A percentile compares a stretch with the other conserved stretches of the same genome.
Evolutionary conservation across 352 stramenopile species (phyloP).

Genomic region (Pythium monospermum): DNA sequence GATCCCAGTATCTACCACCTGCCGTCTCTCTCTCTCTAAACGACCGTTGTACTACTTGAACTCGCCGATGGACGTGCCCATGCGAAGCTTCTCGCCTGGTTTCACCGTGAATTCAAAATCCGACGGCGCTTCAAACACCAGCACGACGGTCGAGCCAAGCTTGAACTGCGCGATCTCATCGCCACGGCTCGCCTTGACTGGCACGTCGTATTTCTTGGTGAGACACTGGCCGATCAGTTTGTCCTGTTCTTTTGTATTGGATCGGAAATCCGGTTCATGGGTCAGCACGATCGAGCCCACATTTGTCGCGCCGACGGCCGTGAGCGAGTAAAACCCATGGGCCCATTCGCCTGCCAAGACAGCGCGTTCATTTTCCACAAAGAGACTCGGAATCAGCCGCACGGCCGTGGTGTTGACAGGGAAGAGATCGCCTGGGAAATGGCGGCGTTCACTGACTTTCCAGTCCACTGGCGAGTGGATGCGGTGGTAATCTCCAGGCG

Average conservation of each 20-base stretch:
- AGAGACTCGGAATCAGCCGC: conserved; percentile 68
- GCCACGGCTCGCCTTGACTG: conserved; percentile 36
- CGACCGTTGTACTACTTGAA: no score
- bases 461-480: conserved; percentile 83
- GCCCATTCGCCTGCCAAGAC: conserved; percentile 68
- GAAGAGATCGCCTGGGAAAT: conserved; percentile 82
- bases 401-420: conserved; percentile 68
- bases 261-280: conserved; percentile 61
- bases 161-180: conserved; percentile 82
- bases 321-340: conserved; percentile 81
- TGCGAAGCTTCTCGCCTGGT: conserved; percentile 64
- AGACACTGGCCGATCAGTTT: conserved; percentile 45
- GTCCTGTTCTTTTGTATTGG: conserved; percentile 60
- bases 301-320: conserved; percentile 81
- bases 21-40: no score
- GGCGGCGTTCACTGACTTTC: conserved; percentile 60
- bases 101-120: conserved; percentile 73
- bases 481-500: conserved; percentile 83
- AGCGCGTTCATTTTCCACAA: conserved; percentile 82
- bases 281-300: conserved; percentile 79
- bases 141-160: conserved; percentile 80
- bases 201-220: conserved; percentile 38
- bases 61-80: conserved; percentile 17
- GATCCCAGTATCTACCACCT: no score
- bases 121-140: conserved; percentile 78